These are phyloP conservation scores for Trametes versicolor DNA, from an alignment of 1,284 basidiomycete genomes.

Conservation along the genomic window DNA sequence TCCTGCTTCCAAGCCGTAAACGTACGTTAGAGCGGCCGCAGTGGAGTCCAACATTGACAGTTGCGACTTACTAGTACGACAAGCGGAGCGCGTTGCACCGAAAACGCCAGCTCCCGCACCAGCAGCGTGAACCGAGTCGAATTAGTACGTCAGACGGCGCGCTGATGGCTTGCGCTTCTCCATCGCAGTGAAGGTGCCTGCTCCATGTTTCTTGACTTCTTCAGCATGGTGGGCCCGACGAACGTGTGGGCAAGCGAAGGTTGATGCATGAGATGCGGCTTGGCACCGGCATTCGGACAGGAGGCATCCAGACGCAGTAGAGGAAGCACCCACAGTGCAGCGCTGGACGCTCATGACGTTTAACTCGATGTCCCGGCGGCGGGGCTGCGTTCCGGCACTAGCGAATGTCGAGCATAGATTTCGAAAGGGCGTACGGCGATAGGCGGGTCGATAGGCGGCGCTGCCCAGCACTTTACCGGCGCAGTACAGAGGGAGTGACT, in stretches of 20 bases:
- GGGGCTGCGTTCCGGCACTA: background rate
- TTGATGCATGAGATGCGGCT: conserved; percentile 6
- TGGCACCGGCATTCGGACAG: conserved; percentile 23
- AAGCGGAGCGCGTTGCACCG: background rate
- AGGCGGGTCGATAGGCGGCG: conserved; percentile 4
- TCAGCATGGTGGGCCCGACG: background rate
- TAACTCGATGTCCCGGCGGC: background rate
- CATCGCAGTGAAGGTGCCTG: background rate
- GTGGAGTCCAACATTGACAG: conserved; percentile 2
- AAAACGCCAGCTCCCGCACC: background rate
- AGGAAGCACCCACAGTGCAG: background rate
- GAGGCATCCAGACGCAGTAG: conserved; percentile 10
- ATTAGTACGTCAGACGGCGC: conserved; percentile 1
- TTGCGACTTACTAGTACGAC: conserved; percentile 11
- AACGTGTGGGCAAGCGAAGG: background rate
- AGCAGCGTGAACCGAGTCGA: background rate
- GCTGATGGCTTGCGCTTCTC: background rate
- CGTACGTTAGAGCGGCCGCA: conserved; percentile 5
- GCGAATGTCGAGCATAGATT: background rate
- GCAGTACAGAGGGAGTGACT: background rate
- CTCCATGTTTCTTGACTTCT: background rate
- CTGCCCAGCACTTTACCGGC: background rate
- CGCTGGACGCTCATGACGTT: conserved; percentile 3
- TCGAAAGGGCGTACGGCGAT: conserved; percentile 11
- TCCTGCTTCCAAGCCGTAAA: conserved; percentile 2